Evolutionary conservation across 495 filamentous ascomycete species (phyloP).

Genomic region (Neurospora discreta): DNA sequence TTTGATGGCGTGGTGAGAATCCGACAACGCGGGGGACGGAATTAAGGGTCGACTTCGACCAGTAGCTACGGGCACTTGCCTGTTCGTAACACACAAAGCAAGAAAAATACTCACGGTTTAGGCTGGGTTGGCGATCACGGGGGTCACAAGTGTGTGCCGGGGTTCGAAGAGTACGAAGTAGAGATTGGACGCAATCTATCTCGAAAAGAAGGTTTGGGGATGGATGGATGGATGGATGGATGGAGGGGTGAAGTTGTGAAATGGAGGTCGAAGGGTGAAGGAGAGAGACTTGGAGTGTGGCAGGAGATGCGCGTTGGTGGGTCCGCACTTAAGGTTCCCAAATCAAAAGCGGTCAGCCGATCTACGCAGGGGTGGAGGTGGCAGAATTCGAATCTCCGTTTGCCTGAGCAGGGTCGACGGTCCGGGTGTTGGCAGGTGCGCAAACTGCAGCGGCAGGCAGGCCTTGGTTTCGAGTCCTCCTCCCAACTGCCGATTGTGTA

Average conservation of each 20-base stretch:
- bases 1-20: not conserved
- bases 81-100: not conserved
- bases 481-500: too few relatives aligned
- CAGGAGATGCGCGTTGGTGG: not conserved
- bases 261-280: not conserved
- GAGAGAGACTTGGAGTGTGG: not conserved
- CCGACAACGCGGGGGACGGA: not conserved
- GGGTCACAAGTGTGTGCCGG: not conserved
- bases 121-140: not conserved
- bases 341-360: slow-evolving; percentile 1
- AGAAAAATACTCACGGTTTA: not conserved
- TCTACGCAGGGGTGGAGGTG: not conserved
- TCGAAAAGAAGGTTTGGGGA: not conserved
- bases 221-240: not conserved
- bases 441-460: not conserved
- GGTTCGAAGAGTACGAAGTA: not conserved
- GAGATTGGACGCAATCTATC: not conserved
- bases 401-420: not conserved
- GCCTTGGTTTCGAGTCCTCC: too few relatives aligned
- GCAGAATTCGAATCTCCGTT: not conserved
- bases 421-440: not conserved
- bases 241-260: not conserved
- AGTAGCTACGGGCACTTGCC: not conserved
- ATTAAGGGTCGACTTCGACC: not conserved
- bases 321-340: not conserved